Evolutionary conservation across 805 yeast species (phyloP).

Genomic region (Millerozyma acaciae): DNA sequence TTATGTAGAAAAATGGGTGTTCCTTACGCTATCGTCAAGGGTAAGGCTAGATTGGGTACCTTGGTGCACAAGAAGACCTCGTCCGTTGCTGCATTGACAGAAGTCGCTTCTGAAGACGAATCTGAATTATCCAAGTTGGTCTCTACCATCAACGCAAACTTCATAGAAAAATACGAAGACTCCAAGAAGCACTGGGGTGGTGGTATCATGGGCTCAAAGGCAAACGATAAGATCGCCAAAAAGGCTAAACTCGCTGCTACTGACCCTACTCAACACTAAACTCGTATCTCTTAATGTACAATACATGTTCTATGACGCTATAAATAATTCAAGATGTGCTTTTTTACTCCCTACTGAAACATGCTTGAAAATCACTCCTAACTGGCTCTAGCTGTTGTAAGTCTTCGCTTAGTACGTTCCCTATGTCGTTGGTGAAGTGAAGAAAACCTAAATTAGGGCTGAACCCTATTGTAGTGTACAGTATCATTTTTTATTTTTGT

Average conservation of each 20-base stretch:
- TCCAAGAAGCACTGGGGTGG: slow-evolving; percentile 99
- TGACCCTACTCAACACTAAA: too few relatives aligned
- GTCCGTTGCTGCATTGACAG: slow-evolving; percentile 95
- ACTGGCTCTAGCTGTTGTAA: too few relatives aligned
- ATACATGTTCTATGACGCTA: too few relatives aligned
- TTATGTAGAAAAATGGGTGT: slow-evolving; percentile 99
- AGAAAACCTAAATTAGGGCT: too few relatives aligned
- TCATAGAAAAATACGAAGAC: slow-evolving; percentile 90
- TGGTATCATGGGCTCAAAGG: slow-evolving; percentile 95
- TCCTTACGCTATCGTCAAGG: slow-evolving; percentile 55
- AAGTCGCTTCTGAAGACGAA: slow-evolving; percentile 91
- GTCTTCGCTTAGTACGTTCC: too few relatives aligned
- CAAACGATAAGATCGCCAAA: slow-evolving; percentile 80
- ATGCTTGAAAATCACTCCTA: too few relatives aligned
- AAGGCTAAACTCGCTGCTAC: slow-evolving; percentile 54
- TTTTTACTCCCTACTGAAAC: too few relatives aligned
- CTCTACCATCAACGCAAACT: slow-evolving; percentile 91
- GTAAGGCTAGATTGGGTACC: slow-evolving; percentile 43
- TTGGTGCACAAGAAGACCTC: slow-evolving; percentile 96
- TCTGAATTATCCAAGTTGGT: slow-evolving; percentile 89
- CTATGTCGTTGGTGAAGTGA: too few relatives aligned
- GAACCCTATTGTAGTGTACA: slow-evolving; percentile 1
- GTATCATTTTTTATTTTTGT: slow-evolving; percentile 5
- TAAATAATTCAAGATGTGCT: too few relatives aligned
- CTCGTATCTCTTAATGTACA: too few relatives aligned